Conservation (phyloP, 148 eudicot genomes). For the Polygonum aviculare region DNA sequence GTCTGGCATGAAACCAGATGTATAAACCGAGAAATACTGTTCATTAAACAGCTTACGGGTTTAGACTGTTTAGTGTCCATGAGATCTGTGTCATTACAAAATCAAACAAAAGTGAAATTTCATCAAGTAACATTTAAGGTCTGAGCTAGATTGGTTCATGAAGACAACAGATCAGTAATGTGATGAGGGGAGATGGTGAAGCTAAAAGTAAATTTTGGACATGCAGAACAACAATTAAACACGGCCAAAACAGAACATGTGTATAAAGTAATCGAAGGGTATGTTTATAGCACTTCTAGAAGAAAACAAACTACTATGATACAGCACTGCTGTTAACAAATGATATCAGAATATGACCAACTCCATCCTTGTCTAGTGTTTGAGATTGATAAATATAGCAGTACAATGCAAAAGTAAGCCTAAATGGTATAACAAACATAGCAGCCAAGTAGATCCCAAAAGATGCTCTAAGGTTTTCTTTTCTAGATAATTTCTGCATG, state of each 20-base stretch:
- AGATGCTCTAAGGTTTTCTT: neutral
- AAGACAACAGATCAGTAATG: neutral
- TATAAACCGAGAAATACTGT: conserved; percentile 82
- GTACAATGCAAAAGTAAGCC: neutral
- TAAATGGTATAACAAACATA: neutral
- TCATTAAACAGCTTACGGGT: conserved; percentile 56
- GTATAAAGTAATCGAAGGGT: neutral
- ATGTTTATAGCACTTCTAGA: neutral
- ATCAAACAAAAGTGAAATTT: neutral
- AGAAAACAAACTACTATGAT: neutral
- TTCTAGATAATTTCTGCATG: neutral
- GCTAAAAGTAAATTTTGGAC: neutral
- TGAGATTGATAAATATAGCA: neutral
- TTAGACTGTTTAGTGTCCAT: conserved; percentile 63
- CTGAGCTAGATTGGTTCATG: neutral
- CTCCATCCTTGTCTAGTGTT: neutral
- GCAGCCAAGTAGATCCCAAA: neutral
- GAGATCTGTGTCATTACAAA: conserved; percentile 29
- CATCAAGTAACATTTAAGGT: neutral
- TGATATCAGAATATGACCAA: neutral
- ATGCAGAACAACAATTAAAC: neutral
- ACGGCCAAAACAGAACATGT: no score
- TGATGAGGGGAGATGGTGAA: neutral
- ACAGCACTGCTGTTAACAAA: neutral
- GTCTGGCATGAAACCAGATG: conserved; percentile 71